Conservation (phyloP, 73 alveolate genomes). For the Breviolum minutum region DNA sequence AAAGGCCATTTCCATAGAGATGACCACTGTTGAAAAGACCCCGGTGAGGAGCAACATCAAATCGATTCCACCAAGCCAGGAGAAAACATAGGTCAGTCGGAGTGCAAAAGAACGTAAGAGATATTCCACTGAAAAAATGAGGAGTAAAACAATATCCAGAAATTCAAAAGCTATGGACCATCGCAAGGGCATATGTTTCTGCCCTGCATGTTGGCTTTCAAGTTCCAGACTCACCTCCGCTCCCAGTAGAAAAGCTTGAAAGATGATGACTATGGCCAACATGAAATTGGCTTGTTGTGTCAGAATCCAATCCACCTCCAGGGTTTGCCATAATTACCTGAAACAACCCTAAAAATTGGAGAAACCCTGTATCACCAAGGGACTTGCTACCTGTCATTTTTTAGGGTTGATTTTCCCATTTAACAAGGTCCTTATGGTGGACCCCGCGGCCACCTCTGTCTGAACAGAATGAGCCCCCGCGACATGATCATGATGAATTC, state of each 20-base stretch:
- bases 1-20: not conserved
- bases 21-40: not conserved
- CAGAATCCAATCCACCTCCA: slow-evolving; percentile 15
- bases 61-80: not conserved
- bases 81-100: not conserved
- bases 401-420: too few species aligned
- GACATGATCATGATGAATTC: slow-evolving; percentile 55
- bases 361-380: too few species aligned
- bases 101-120: slow-evolving; percentile 45
- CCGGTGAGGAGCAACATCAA: slow-evolving; percentile 43
- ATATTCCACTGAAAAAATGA: slow-evolving; percentile 31
- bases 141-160: slow-evolving; percentile 12
- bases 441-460: slow-evolving; percentile 16
- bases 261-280: not conserved
- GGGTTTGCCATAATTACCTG: too few species aligned
- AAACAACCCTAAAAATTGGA: too few species aligned
- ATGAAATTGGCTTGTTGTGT: slow-evolving; percentile 2
- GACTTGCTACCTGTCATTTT: too few species aligned
- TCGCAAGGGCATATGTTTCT: not conserved
- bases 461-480: not conserved
- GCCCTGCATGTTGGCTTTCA: not conserved
- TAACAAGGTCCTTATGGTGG: too few species aligned
- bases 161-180: slow-evolving; percentile 16
- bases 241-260: slow-evolving; percentile 31
- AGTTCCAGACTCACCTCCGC: slow-evolving; percentile 29